Conservation (phyloP, 2,329 filamentous ascomycete species). For the Alternaria sp. region DNA sequence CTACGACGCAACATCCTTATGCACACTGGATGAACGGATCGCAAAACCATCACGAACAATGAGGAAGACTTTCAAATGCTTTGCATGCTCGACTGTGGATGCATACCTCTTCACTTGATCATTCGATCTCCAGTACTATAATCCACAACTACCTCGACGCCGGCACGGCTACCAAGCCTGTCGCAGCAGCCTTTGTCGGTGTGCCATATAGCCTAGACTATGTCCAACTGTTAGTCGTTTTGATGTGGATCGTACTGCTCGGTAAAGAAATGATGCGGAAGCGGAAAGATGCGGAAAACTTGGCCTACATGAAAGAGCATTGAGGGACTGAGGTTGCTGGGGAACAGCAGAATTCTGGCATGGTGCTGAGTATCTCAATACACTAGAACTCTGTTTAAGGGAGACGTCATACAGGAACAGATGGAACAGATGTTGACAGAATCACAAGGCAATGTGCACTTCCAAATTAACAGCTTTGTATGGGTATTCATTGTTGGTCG, state of each 20-base stretch:
- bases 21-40: constrained; percentile 16
- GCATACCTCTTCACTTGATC: not conserved
- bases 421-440: not conserved
- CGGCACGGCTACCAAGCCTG: not conserved
- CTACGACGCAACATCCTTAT: constrained; percentile 22
- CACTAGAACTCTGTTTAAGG: not conserved
- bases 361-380: not conserved
- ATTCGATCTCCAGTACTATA: no score
- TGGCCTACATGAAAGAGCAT: not conserved
- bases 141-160: not conserved
- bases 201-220: not conserved
- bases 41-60: not conserved
- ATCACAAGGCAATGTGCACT: not conserved
- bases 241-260: not conserved
- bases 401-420: not conserved
- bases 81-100: not conserved
- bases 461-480: not conserved
- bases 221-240: not conserved
- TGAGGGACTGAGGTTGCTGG: no score
- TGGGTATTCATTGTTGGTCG: no score
- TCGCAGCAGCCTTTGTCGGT: not conserved
- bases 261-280: not conserved
- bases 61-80: no score
- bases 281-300: not conserved
- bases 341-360: not conserved